These are phyloP conservation scores for Mycena crocata DNA, from an alignment of 768 basidiomycete genomes.

Conservation along the genomic window DNA sequence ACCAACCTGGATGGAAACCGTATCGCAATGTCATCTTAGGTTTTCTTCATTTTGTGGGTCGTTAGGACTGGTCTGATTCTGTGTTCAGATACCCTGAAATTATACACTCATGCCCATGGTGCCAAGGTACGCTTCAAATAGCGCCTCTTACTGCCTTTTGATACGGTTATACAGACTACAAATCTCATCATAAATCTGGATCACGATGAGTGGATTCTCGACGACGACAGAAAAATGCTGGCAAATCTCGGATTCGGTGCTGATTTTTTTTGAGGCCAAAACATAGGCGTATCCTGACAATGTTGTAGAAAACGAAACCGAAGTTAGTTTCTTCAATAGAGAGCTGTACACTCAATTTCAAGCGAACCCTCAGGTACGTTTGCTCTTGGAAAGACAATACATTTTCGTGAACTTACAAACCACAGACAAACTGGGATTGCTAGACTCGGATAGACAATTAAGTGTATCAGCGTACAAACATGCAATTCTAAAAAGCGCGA, in stretches of 20 bases:
- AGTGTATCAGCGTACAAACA: constrained; percentile 49
- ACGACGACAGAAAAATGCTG: constrained; percentile 74
- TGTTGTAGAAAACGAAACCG: constrained; percentile 89
- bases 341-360: constrained; percentile 86
- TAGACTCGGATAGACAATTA: constrained; percentile 40
- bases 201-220: constrained; percentile 92
- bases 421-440: constrained; percentile 61
- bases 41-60: constrained; percentile 37
- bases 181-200: constrained; percentile 99
- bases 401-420: constrained; percentile 3
- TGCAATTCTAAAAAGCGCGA: constrained; percentile 42
- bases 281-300: neutral
- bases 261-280: constrained; percentile 36
- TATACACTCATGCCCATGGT: constrained; percentile 95
- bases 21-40: constrained; percentile 82
- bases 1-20: constrained; percentile 87
- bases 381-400: neutral
- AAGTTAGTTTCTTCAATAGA: constrained; percentile 91
- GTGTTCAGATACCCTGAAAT: constrained; percentile 86
- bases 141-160: constrained; percentile 1
- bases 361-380: constrained; percentile 79
- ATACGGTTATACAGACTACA: constrained; percentile 71
- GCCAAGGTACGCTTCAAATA: constrained; percentile 74
- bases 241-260: constrained; percentile 81
- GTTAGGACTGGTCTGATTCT: constrained; percentile 4